Evolutionary conservation across 345 rosid species (phyloP).

Genomic region (Brassica nigra): DNA sequence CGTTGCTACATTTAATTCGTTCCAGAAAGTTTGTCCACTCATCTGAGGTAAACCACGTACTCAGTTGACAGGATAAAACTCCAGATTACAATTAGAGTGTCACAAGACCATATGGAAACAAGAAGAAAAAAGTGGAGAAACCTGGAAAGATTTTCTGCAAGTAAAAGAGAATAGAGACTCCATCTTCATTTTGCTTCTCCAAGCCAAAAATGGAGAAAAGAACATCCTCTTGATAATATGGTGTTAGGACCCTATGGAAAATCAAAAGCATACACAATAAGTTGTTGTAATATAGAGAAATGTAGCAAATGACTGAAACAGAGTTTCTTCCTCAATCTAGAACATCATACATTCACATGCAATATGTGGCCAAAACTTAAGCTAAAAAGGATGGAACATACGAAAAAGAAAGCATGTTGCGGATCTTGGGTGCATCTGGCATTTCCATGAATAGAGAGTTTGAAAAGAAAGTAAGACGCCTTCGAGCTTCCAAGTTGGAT

Average conservation of each 20-base stretch:
- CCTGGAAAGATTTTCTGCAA: conserved; percentile 87
- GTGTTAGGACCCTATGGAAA: conserved; percentile 66
- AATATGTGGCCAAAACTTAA: conserved; percentile 12
- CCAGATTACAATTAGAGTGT: conserved; percentile 3
- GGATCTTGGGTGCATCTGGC: conserved; percentile 68
- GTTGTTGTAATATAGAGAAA: not conserved
- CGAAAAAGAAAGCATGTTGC: conserved; percentile 68
- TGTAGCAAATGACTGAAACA: conserved; percentile 6
- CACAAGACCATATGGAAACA: not conserved
- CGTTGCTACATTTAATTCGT: conserved; percentile 49
- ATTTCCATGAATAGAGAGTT: conserved; percentile 75
- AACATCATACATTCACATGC: conserved; percentile 16
- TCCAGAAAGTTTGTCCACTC: conserved; percentile 80
- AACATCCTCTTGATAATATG: conserved; percentile 78
- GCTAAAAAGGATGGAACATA: conserved; percentile 39
- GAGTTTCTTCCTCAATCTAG: not conserved
- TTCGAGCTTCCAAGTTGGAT: conserved; percentile 66
- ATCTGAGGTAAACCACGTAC: conserved; percentile 48
- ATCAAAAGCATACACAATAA: not conserved
- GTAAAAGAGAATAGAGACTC: conserved; percentile 78
- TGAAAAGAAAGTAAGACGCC: conserved; percentile 67
- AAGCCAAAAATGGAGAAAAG: conserved; percentile 60
- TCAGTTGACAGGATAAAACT: conserved; percentile 27
- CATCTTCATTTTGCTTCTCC: conserved; percentile 74
- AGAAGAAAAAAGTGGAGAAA: conserved; percentile 24